Percentiles rank a stretch among this genome's conserved stretches.
Evolutionary conservation across 805 yeast species (phyloP).

Genomic region (Torulaspora maleeae): DNA sequence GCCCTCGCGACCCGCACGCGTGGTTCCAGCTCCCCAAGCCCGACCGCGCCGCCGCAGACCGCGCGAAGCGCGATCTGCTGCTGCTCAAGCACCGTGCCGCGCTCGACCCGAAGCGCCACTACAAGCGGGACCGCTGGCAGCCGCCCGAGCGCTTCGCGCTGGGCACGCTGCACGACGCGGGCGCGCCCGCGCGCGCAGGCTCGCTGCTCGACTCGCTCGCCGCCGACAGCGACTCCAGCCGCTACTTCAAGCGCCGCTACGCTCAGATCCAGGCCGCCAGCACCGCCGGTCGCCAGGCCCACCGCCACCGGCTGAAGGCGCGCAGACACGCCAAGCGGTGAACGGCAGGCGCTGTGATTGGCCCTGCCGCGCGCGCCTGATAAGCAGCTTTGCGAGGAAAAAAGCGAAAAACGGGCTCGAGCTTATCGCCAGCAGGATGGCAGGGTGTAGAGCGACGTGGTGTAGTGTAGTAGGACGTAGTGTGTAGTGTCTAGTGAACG

Average conservation of each 20-base stretch:
- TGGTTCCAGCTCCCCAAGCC: conserved; percentile 83
- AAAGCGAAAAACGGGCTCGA: no score
- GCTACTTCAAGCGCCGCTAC: conserved; percentile 82
- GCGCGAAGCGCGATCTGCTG: conserved; percentile 67
- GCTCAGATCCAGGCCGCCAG: conserved; percentile 65
- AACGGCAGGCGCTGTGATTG: neutral
- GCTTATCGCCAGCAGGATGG: no score
- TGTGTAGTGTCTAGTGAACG: no score
- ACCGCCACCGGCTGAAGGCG: conserved; percentile 57
- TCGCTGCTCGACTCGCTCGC: conserved; percentile 80
- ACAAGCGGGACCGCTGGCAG: conserved; percentile 78
- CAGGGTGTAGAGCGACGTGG: no score
- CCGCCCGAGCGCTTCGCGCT: conserved; percentile 77
- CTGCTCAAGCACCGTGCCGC: conserved; percentile 83
- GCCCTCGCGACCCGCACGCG: conserved; percentile 36
- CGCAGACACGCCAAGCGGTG: conserved; percentile 29
- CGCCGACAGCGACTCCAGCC: conserved; percentile 61
- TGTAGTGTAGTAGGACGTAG: neutral
- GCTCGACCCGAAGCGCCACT: conserved; percentile 91
- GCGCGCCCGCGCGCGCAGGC: conserved; percentile 65
- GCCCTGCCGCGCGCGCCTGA: conserved; percentile 1
- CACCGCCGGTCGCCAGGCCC: conserved; percentile 60
- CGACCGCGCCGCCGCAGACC: conserved; percentile 57
- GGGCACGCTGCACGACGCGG: conserved; percentile 83
- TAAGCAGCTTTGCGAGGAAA: neutral